Conservation (phyloP, 805 yeast genomes). For the Yamadazyma tumulicola region DNA sequence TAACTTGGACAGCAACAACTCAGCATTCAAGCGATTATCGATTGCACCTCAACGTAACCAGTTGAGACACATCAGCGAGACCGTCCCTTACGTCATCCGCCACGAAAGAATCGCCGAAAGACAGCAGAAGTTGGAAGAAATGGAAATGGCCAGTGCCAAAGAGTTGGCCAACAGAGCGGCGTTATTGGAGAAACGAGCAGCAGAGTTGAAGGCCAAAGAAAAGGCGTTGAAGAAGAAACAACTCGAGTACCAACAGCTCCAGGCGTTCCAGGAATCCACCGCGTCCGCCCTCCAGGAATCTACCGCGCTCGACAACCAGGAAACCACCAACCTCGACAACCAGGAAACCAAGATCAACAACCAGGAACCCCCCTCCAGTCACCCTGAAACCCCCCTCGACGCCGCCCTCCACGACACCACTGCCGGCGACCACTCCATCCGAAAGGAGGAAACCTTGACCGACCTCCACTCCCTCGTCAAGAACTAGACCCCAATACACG, state of each 20-base stretch:
- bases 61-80: conserved; percentile 73
- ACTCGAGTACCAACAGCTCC: conserved; percentile 14
- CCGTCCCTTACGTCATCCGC: conserved; percentile 78
- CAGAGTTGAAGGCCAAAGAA: conserved; percentile 66
- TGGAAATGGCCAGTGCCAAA: conserved; percentile 74
- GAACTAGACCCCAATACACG: too few species aligned
- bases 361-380: too few species aligned
- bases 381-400: conserved; percentile 1
- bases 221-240: conserved; percentile 45
- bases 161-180: conserved; percentile 74
- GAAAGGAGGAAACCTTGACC: conserved; percentile 52
- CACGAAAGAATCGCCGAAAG: conserved; percentile 73
- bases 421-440: conserved; percentile 3
- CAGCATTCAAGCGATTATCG: conserved; percentile 41
- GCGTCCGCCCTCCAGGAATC: neutral
- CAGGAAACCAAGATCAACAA: too few species aligned
- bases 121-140: conserved; percentile 73
- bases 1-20: conserved; percentile 20
- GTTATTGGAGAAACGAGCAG: conserved; percentile 70
- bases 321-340: neutral
- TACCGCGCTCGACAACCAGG: conserved; percentile 1
- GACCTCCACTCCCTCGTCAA: conserved; percentile 47
- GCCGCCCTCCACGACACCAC: conserved; percentile 4
- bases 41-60: conserved; percentile 55
- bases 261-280: neutral